Evolutionary conservation across 2,329 filamentous ascomycete species (phyloP).

Genomic region (Pseudonectria foliicola): DNA sequence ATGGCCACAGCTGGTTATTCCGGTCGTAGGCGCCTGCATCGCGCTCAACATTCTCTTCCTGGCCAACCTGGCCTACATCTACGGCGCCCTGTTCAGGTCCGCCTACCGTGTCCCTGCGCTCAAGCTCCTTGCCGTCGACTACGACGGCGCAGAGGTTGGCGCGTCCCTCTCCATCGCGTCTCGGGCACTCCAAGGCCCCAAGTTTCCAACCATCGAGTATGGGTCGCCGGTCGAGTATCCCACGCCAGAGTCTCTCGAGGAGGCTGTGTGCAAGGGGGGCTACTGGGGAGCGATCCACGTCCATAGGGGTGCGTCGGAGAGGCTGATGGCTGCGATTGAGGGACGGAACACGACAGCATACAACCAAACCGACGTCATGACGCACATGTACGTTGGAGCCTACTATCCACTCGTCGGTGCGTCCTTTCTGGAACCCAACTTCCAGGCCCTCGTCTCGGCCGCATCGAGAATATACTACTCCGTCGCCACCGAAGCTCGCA

Average conservation of each 20-base stretch:
- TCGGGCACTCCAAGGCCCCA: constrained; percentile 14
- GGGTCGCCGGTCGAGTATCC: constrained; percentile 14
- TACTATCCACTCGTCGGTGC: constrained; percentile 24
- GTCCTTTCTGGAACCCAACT: constrained; percentile 16
- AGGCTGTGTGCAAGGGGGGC: constrained; percentile 25
- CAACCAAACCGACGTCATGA: constrained; percentile 23
- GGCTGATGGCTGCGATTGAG: constrained; percentile 22
- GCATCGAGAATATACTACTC: constrained; percentile 16
- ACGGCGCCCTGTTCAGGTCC: constrained; percentile 22
- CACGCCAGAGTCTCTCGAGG: constrained; percentile 11
- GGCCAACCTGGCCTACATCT: constrained; percentile 20
- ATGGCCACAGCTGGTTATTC: background rate
- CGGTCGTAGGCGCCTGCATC: background rate
- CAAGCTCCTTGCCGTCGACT: constrained; percentile 19
- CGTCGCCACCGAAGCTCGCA: constrained; percentile 1
- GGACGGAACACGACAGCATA: constrained; percentile 15
- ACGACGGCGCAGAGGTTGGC: constrained; percentile 22
- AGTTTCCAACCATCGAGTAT: constrained; percentile 24
- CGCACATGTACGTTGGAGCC: constrained; percentile 28
- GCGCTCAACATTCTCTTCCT: constrained; percentile 5
- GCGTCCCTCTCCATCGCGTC: constrained; percentile 23
- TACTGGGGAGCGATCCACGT: constrained; percentile 31
- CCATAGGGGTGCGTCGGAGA: constrained; percentile 19
- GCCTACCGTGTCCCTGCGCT: constrained; percentile 12
- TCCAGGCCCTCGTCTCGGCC: constrained; percentile 18